Evolutionary conservation across 1,284 basidiomycete species (phyloP).

Genomic region (Anthracocystis panici-leucophaei): DNA sequence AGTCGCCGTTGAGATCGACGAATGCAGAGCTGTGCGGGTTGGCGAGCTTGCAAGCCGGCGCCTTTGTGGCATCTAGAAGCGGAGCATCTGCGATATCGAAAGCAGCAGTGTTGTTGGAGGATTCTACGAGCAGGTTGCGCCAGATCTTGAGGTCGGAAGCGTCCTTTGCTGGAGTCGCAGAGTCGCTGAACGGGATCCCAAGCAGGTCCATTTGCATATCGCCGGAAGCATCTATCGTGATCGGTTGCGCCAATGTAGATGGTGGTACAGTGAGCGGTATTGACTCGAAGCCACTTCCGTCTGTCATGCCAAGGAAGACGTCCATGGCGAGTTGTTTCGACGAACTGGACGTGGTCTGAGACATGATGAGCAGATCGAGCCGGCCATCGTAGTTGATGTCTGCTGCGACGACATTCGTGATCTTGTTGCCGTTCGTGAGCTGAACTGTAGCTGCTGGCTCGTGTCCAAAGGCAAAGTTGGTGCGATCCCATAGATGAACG

Average conservation of each 20-base stretch:
- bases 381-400: slow-evolving; percentile 93
- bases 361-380: slow-evolving; percentile 89
- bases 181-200: slow-evolving; percentile 74
- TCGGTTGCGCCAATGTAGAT: slow-evolving; percentile 81
- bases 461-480: slow-evolving; percentile 74
- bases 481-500: slow-evolving; percentile 86
- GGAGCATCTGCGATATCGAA: slow-evolving; percentile 38
- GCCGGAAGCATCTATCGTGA: slow-evolving; percentile 86
- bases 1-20: slow-evolving; percentile 96
- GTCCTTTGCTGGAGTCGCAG: slow-evolving; percentile 15
- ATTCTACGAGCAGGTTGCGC: slow-evolving; percentile 51
- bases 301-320: slow-evolving; percentile 46
- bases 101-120: slow-evolving; percentile 24
- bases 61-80: slow-evolving; percentile 27
- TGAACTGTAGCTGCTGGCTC: slow-evolving; percentile 70
- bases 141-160: slow-evolving; percentile 50
- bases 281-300: slow-evolving; percentile 44
- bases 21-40: slow-evolving; percentile 94
- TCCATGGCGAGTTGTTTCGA: slow-evolving; percentile 37
- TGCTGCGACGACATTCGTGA: slow-evolving; percentile 84
- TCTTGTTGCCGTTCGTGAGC: slow-evolving; percentile 46
- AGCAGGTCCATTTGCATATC: slow-evolving; percentile 90
- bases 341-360: slow-evolving; percentile 27
- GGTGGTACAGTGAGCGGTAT: slow-evolving; percentile 73
- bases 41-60: slow-evolving; percentile 76